Evolutionary conservation across 108 stramenopile genomes (phyloP), one percentile per base, ranked within the genome.

Genomic region (Fragilariopsis cylindrus): DNA sequence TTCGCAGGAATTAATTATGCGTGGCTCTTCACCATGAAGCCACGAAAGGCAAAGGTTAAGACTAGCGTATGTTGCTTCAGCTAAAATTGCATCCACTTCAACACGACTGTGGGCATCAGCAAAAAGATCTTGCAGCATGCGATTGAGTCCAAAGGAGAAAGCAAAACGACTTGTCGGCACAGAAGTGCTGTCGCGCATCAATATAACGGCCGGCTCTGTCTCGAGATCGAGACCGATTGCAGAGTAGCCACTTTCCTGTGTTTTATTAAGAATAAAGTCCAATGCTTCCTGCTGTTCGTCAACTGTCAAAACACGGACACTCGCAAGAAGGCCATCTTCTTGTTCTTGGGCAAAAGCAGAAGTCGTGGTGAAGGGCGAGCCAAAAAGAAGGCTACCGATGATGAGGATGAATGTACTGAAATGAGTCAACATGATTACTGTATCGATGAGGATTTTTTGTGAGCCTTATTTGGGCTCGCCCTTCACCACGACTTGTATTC

Each of bases 251-350:
- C 53, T 54, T 13, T 13, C 53, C 53, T 15, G 53, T 15, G 53
- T 54, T n/a, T 54, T 54, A n/a, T 54, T 54, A 13, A 54, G 53
- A 54, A 54, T 54, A n/a, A 54, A 54, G 12, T 54, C 53, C 53
- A 54, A 54, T 54, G 53, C 53, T n/a, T 54, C 53, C 12, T 15
- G 53, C 53, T 54, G 53, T 54, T 54, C 53, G 12, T 54, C 53
- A 15, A n/a, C 53, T 13, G 12, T 54, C 53, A 54, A 13, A n/a
- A 54, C n/a, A 13, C 53, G 12, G n/a, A 13, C 15, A 54, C 15
- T n/a, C 12, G 15, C n/a, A 15, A 54, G 53, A 54, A 13, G 53
- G n/a, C 15, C 53, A 54, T 54, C 53, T 54, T 13, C 53, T 54
- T 13, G 12, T n/a, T 15, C 53, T 54, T 13, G 15, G n/a, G 53